Evolutionary conservation across 2,329 filamentous ascomycete genomes (phyloP).

Genomic region (Trematosphaeria pertusa): DNA sequence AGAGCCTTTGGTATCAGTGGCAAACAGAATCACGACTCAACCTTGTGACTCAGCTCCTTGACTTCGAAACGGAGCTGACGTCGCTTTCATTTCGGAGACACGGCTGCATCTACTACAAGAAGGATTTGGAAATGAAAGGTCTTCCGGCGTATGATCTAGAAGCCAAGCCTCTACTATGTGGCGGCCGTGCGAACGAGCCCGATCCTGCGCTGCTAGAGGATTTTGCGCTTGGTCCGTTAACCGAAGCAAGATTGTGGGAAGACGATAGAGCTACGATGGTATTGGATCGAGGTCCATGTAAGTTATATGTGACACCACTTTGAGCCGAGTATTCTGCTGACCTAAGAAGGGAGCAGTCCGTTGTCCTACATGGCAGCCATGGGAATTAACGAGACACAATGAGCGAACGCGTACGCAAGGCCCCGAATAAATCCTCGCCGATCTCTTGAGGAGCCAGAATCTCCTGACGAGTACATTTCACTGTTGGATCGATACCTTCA

Average conservation of each 20-base stretch:
- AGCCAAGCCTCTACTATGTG: constrained; percentile 1
- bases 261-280: not conserved
- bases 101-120: constrained; percentile 11
- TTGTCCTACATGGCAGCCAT: constrained; percentile 2
- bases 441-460: not conserved
- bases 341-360: not conserved
- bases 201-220: not conserved
- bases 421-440: constrained; percentile 3
- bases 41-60: constrained; percentile 6
- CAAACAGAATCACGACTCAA: constrained; percentile 3
- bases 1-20: constrained; percentile 6
- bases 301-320: not conserved
- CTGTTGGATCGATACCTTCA: constrained; percentile 2
- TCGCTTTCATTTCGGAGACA: constrained; percentile 6
- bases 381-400: constrained; percentile 2
- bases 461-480: constrained; percentile 7
- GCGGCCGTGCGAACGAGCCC: not conserved
- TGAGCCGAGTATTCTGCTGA: not conserved
- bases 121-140: constrained; percentile 9
- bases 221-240: constrained; percentile 1
- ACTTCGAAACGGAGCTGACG: constrained; percentile 8
- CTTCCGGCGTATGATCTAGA: constrained; percentile 2
- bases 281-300: constrained; percentile 7
- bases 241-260: constrained; percentile 1
- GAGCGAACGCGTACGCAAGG: constrained; percentile 3